Base-by-base conservation (phyloP, 2,329 filamentous ascomycete species). In the Massarina eburnea region DNA sequence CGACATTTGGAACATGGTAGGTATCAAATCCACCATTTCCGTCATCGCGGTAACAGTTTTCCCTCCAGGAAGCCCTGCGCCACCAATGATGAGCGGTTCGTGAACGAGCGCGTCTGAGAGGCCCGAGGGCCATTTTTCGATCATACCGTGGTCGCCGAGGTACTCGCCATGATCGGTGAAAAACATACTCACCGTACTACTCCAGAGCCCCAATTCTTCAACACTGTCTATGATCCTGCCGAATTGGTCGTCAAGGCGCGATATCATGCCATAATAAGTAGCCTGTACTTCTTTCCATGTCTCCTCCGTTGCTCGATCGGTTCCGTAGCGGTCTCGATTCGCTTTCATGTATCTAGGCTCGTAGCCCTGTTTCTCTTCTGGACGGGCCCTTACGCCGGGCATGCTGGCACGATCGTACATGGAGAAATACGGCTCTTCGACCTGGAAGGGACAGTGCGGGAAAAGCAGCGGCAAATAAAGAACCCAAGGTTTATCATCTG, bases 81-180 rank as follows among this genome's bases (percentile, higher is more conserved):
- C 73, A 1, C 65, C 74, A 14, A 77, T 63, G 18, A 77, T 71
- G 0, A 77, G 59, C 0, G 74, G 76, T 40, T 76, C 72, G 14
- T 72, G 72, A 0, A 71, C 63, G 1, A 78, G 62, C 1, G 65
- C 63, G 24, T 76, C 71, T 0, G 69, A 74, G 0, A 76, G 51
- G 2, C 70, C 74, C 0, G 71, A 74, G 0, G 73, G 74, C 74
- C 75, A 77, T 45, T 78, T 78, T 54, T 78, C 75, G 18, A 79
- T 73, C 10, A 77, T 55, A 0, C 74, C 74, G 41, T 76, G 66
- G 41, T 78, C 74, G 10, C 74, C 75, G 0, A 78, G 67, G 40
- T 73, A 78, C 41, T 78, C 73, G 3, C 74, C 75, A 45, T 75
- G 74, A 35, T 75, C 72, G 0, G 72, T 74, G 43, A 73, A 75